phyloP scores from a whole-genome alignment of 1,139 yeast species.

The Candida tropicalis region DNA sequence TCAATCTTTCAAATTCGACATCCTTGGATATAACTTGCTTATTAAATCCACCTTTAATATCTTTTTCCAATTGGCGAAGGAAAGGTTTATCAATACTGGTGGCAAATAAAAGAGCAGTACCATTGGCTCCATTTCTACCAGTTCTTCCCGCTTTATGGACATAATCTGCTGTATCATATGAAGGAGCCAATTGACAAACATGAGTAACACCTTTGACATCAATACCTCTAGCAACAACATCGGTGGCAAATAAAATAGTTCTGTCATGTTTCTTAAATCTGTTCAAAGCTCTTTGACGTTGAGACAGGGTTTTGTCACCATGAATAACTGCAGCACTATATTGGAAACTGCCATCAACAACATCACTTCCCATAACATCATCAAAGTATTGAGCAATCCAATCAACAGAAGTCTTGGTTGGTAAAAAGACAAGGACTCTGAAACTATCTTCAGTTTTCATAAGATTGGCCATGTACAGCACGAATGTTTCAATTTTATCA shows the following conservation, averaged over 20 bases:
- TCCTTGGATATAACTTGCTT: slow-evolving; percentile 14
- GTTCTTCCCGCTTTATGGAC: slow-evolving; percentile 96
- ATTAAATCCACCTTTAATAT: slow-evolving; percentile 55
- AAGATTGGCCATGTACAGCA: slow-evolving; percentile 46
- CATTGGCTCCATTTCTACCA: slow-evolving; percentile 87
- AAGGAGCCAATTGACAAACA: slow-evolving; percentile 80
- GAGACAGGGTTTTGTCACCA: slow-evolving; percentile 53
- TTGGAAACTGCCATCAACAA: neutral
- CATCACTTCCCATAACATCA: neutral
- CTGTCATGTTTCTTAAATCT: slow-evolving; percentile 51
- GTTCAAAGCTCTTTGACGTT: slow-evolving; percentile 28
- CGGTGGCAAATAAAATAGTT: slow-evolving; percentile 78
- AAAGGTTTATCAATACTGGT: slow-evolving; percentile 52
- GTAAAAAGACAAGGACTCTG: slow-evolving; percentile 82
- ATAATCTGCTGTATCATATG: slow-evolving; percentile 73
- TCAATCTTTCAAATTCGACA: slow-evolving; percentile 12
- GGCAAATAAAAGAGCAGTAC: slow-evolving; percentile 60
- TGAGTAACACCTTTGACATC: slow-evolving; percentile 86
- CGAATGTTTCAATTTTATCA: slow-evolving; percentile 55
- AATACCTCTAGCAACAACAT: slow-evolving; percentile 97
- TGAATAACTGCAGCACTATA: slow-evolving; percentile 7
- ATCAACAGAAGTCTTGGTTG: slow-evolving; percentile 73
- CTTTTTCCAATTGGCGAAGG: slow-evolving; percentile 40
- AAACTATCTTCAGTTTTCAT: slow-evolving; percentile 34
- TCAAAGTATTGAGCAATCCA: slow-evolving; percentile 26